phyloP scores from a whole-genome alignment of 306 rosid species.

The Trifolium repens region DNA sequence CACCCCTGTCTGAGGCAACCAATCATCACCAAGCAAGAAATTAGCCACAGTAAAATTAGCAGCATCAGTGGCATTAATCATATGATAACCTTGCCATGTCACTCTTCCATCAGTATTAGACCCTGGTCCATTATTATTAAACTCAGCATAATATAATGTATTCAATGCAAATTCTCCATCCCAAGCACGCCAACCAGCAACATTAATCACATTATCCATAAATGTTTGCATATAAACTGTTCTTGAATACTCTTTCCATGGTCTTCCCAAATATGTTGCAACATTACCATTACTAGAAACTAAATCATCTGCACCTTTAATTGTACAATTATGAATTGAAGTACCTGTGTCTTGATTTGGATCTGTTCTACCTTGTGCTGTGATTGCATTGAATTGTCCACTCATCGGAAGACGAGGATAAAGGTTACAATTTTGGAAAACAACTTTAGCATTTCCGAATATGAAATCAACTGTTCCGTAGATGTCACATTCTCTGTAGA shows the following conservation, averaged over 20 bases:
- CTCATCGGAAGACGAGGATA: conserved; percentile 82
- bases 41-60: conserved; percentile 69
- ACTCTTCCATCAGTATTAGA: conserved; percentile 62
- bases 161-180: conserved; percentile 73
- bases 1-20: conserved; percentile 85
- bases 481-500: conserved; percentile 83
- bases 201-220: conserved; percentile 56
- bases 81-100: conserved; percentile 70
- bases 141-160: conserved; percentile 83
- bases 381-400: conserved; percentile 88
- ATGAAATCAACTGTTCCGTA: conserved; percentile 94
- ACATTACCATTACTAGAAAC: conserved; percentile 31
- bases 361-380: conserved; percentile 85
- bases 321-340: conserved; percentile 71
- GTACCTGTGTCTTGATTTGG: conserved; percentile 85
- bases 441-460: conserved; percentile 91
- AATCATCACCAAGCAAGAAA: conserved; percentile 73
- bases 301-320: conserved; percentile 65
- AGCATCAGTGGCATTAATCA: conserved; percentile 67
- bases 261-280: conserved; percentile 76
- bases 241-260: conserved; percentile 86
- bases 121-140: conserved; percentile 67
- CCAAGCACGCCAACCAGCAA: conserved; percentile 83
- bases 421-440: conserved; percentile 79
- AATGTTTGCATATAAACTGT: conserved; percentile 73